Evolutionary conservation across 2,329 filamentous ascomycete species (phyloP).

Genomic region (Amauroascus verrucosus): DNA sequence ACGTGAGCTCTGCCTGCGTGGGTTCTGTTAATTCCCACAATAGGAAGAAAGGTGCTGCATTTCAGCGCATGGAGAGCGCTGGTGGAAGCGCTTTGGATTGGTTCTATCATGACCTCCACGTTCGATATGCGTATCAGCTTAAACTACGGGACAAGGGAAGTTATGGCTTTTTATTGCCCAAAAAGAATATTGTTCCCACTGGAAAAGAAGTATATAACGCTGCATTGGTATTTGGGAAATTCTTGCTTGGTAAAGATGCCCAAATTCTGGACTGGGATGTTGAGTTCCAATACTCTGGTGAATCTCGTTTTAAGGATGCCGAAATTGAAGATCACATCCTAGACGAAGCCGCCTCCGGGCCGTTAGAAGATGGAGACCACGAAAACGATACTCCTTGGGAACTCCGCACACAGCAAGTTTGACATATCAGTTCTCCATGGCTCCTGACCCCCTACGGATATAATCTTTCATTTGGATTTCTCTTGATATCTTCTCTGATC

Average conservation of each 20-base stretch:
- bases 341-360: not conserved
- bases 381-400: not conserved
- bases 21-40: constrained; percentile 45
- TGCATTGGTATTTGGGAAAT: constrained; percentile 73
- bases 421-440: not conserved
- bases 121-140: constrained; percentile 80
- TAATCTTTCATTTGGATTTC: too few species aligned
- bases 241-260: constrained; percentile 26
- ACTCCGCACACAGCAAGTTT: not conserved
- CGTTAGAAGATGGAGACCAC: not conserved
- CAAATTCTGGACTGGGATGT: constrained; percentile 11
- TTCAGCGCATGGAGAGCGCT: constrained; percentile 56
- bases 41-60: constrained; percentile 22
- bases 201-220: constrained; percentile 80
- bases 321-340: not conserved
- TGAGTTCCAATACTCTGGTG: constrained; percentile 9
- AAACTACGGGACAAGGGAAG: constrained; percentile 88
- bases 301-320: not conserved
- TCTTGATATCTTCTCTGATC: too few species aligned
- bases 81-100: constrained; percentile 87
- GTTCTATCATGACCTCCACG: constrained; percentile 80
- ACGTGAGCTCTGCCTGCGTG: constrained; percentile 75
- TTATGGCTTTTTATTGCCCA: constrained; percentile 85
- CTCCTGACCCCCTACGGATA: too few species aligned
- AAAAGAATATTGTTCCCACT: constrained; percentile 75